Evolutionary conservation across 768 basidiomycete species (phyloP), one percentile per base, ranked within the genome.

Genomic region (Pilatotrama ljubarskyi): DNA sequence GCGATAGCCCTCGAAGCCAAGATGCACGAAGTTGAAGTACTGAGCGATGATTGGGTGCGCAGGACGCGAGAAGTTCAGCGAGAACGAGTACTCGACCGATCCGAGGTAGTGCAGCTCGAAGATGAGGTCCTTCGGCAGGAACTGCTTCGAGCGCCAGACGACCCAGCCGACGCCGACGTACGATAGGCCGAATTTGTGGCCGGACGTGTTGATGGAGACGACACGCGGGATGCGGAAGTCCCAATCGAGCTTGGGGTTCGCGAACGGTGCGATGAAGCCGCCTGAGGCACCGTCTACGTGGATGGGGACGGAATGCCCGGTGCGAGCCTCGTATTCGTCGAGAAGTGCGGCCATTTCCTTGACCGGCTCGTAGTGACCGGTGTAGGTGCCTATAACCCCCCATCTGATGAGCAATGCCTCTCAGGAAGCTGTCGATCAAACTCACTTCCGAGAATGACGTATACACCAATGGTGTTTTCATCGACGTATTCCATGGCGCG

Each of bases 301-400:
- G 25, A 49, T 63, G 20, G 82, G 78, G 32, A 80, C 75, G 48
- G 70, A 72, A 61, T 70, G 66, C n/a, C 80, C 80, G 0, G 77
- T 81, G 61, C 73, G 66, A 18, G 49, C 69, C 70, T 87, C 80
- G 66, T 83, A 86, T 58, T 74, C 79, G 75, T 80, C 79, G 72
- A 93, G 77, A 10, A 91, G 79, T 41, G 87, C 85, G 1, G 88
- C 78, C 85, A 97, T 91, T 70, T 88, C 90, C 70, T 90, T 83
- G 32, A 97, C 94, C 13, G 88, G 85, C 67, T 96, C 95, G 67
- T 80, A 84, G 64, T 77, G 78, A n/a, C 80, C 83, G 6, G 83
- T 84, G 64, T 78, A 80, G 24, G 79, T 82, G 35, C 73, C 70
- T 64, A 41, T 25, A 20, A 50, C n/a, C n/a, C n/a, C n/a, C 15